Evolutionary conservation across 768 basidiomycete genomes (phyloP).

Genomic region (Xerocomellus amylosporus): DNA sequence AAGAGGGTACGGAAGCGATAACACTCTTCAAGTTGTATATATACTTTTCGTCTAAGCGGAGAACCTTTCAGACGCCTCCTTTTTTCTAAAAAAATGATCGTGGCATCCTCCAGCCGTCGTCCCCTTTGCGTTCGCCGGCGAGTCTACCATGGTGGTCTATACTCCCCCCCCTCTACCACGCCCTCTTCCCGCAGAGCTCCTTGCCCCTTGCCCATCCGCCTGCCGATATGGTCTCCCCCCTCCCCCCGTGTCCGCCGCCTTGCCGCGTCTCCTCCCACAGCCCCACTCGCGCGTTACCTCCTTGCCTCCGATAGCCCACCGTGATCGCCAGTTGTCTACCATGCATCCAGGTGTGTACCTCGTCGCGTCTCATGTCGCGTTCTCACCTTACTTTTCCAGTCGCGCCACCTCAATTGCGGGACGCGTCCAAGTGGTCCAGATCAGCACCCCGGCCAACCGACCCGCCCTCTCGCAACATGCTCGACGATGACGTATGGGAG

Average conservation of each 20-base stretch:
- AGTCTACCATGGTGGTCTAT: too few relatives aligned
- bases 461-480: slow-evolving; percentile 19
- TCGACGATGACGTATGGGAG: slow-evolving; percentile 15
- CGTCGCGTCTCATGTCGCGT: slow-evolving; percentile 1
- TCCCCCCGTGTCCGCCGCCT: slow-evolving; percentile 52
- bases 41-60: too few relatives aligned
- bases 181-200: slow-evolving; percentile 37
- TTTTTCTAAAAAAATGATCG: too few relatives aligned
- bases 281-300: slow-evolving; percentile 39
- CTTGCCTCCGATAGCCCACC: slow-evolving; percentile 63
- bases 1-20: too few relatives aligned
- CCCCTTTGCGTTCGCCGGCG: too few relatives aligned
- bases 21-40: too few relatives aligned
- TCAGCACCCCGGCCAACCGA: slow-evolving; percentile 22
- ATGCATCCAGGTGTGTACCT: slow-evolving; percentile 45
- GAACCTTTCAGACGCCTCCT: too few relatives aligned
- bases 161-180: too few relatives aligned
- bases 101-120: too few relatives aligned
- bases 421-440: slow-evolving; percentile 31
- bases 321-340: slow-evolving; percentile 51
- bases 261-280: slow-evolving; percentile 34
- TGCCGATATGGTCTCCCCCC: slow-evolving; percentile 30
- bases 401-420: slow-evolving; percentile 43
- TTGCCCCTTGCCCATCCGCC: slow-evolving; percentile 38
- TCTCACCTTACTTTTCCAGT: slow-evolving; percentile 29